These are phyloP conservation scores for Daldinia sp. DNA, from an alignment of 2,329 filamentous ascomycete genomes.

Conservation along the genomic window DNA sequence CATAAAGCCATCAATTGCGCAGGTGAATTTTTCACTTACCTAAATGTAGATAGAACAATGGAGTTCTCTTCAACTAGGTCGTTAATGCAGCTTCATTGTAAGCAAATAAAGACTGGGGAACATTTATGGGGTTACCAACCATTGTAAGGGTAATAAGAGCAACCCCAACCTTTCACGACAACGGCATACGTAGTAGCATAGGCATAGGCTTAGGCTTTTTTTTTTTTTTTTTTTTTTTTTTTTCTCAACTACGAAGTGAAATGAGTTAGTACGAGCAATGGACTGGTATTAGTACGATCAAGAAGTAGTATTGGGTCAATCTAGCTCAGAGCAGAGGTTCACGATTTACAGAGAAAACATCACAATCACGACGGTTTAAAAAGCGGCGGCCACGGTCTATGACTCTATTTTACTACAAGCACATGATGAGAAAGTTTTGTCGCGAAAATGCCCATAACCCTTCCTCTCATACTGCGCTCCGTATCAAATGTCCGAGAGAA, in stretches of 20 bases:
- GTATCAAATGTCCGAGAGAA: constrained; percentile 57
- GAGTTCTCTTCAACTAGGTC: no score
- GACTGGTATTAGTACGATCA: background rate
- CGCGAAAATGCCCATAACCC: constrained; percentile 54
- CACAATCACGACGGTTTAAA: constrained; percentile 25
- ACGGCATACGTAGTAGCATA: no score
- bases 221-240: no score
- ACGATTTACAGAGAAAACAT: background rate
- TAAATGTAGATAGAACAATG: background rate
- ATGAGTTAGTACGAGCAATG: background rate
- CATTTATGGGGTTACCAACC: no score
- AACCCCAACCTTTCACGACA: no score
- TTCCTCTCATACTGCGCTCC: constrained; percentile 60
- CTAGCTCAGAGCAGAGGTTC: background rate
- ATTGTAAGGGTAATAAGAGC: no score
- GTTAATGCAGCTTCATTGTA: no score
- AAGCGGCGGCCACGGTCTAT: constrained; percentile 44
- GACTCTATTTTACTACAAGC: constrained; percentile 63
- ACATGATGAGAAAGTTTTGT: constrained; percentile 60
- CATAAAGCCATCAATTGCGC: background rate
- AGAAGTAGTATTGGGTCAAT: background rate
- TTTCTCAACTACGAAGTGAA: no score
- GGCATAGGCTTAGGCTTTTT: no score
- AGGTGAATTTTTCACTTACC: background rate
- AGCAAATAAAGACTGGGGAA: no score